A percentile compares a stretch with the other conserved stretches of the same genome.
Evolutionary conservation across 108 stramenopile species (phyloP).

Genomic region (Skeletonema marinoi): DNA sequence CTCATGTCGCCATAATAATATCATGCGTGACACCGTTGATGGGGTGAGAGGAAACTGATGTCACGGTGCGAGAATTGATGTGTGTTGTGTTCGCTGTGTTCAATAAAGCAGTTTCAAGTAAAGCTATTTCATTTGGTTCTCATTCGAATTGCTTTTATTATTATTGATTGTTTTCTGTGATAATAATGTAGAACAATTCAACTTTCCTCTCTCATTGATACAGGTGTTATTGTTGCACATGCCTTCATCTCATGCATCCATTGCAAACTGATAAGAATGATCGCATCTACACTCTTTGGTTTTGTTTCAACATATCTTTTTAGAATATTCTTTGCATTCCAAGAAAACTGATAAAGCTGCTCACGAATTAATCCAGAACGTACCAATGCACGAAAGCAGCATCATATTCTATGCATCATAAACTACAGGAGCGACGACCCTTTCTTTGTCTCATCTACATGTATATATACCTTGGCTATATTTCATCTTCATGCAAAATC

Average conservation of each 20-base stretch:
- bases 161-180: too few relatives aligned
- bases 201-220: not conserved
- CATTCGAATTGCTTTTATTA: too few relatives aligned
- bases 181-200: too few relatives aligned
- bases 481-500: conserved; percentile 98
- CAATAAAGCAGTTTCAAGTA: too few relatives aligned
- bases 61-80: too few relatives aligned
- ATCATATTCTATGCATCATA: not conserved
- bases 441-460: not conserved
- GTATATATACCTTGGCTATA: conserved; percentile 39
- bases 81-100: too few relatives aligned
- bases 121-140: too few relatives aligned
- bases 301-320: not conserved
- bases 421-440: not conserved
- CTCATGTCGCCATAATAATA: not conserved
- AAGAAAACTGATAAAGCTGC: not conserved
- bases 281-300: not conserved
- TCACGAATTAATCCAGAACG: not conserved
- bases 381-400: too few relatives aligned
- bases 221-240: not conserved
- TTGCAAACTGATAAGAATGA: not conserved
- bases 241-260: not conserved
- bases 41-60: too few relatives aligned
- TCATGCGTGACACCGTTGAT: too few relatives aligned
- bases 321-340: not conserved